Percentiles rank a stretch among this genome's conserved stretches.
Evolutionary conservation across 2,329 filamentous ascomycete genomes (phyloP).

Genomic region (Tympanopsis confertula): DNA sequence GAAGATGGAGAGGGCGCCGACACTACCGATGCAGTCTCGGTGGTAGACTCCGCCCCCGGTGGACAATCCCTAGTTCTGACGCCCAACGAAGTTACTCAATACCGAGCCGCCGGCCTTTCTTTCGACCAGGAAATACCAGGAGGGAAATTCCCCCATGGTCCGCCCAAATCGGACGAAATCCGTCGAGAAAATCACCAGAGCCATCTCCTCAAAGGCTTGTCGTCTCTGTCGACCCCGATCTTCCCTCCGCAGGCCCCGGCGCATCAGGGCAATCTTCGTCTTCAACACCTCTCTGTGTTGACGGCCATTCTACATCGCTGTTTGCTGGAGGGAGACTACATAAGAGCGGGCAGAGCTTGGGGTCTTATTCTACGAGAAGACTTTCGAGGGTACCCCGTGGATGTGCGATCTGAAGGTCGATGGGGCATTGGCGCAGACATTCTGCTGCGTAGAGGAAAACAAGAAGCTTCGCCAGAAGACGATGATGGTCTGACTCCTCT

Average conservation of each 20-base stretch:
- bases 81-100: slow-evolving; percentile 26
- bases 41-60: slow-evolving; percentile 7
- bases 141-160: slow-evolving; percentile 25
- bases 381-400: slow-evolving; percentile 42
- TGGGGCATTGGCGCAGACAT: slow-evolving; percentile 85
- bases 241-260: slow-evolving; percentile 17
- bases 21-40: slow-evolving; percentile 11
- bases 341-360: slow-evolving; percentile 64
- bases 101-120: slow-evolving; percentile 24
- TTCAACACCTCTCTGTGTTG: slow-evolving; percentile 52
- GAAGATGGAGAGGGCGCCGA: slow-evolving; percentile 13
- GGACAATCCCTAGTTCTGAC: slow-evolving; percentile 16
- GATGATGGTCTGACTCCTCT: too few species aligned
- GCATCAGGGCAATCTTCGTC: slow-evolving; percentile 19
- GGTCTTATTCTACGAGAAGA: slow-evolving; percentile 58
- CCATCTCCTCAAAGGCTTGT: slow-evolving; percentile 13
- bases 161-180: slow-evolving; percentile 7
- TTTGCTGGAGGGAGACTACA: slow-evolving; percentile 58
- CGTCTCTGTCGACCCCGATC: slow-evolving; percentile 17
- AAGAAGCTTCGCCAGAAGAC: slow-evolving; percentile 9
- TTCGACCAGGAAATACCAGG: slow-evolving; percentile 21
- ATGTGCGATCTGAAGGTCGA: slow-evolving; percentile 56
- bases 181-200: slow-evolving; percentile 5
- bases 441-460: slow-evolving; percentile 50
- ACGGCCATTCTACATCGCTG: slow-evolving; percentile 62